phyloP scores from a whole-genome alignment of 2,329 filamentous ascomycete species.

The Fusarium guadeloupense region DNA sequence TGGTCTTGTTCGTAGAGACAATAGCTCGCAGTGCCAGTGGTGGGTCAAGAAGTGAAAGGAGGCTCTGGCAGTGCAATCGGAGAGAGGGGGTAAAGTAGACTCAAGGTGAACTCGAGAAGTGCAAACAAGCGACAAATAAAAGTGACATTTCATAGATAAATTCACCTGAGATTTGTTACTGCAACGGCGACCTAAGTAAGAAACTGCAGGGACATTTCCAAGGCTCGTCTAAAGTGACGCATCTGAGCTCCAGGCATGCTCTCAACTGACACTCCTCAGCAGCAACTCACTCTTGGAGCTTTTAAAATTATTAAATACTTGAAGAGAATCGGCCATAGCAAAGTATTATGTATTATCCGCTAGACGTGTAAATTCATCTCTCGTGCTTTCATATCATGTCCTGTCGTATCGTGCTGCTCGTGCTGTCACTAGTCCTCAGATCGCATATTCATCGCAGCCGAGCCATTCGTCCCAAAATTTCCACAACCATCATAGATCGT shows the following conservation, averaged over 20 bases:
- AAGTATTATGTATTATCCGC: neutral
- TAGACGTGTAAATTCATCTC: neutral
- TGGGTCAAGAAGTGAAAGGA: neutral
- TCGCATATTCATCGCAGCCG: conserved; percentile 5
- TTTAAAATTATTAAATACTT: neutral
- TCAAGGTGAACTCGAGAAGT: neutral
- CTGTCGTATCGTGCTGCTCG: conserved; percentile 1
- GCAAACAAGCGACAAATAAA: neutral
- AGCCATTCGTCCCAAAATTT: neutral
- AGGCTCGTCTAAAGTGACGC: neutral
- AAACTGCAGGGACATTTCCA: neutral
- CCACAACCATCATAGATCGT: neutral
- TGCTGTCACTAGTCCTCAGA: conserved; percentile 14
- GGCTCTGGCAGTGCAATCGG: neutral
- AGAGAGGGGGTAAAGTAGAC: neutral
- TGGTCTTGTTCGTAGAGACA: neutral
- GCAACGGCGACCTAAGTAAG: no score
- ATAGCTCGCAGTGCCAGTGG: conserved; percentile 7
- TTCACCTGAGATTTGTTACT: no score
- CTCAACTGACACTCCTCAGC: neutral
- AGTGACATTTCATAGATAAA: neutral
- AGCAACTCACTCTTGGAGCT: neutral
- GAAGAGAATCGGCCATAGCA: neutral
- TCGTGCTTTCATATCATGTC: conserved; percentile 11
- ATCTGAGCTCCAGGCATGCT: neutral